Conservation (phyloP, 2,329 filamentous ascomycete genomes). For the Fusarium veterinarium region DNA sequence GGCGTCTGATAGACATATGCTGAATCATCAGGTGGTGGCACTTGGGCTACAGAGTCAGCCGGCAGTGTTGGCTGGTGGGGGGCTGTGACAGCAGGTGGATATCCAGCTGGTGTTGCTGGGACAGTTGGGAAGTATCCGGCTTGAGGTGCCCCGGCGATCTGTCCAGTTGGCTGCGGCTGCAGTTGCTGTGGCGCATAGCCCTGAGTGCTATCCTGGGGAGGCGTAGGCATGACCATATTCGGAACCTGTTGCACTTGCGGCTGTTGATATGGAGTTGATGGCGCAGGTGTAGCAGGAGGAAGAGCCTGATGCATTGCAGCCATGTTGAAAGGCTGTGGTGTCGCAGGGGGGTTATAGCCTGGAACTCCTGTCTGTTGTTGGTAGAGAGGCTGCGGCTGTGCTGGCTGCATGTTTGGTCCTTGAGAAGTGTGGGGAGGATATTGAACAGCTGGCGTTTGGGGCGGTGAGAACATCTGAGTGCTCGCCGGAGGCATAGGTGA, state of each 20-base stretch:
- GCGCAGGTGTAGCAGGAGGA: neutral
- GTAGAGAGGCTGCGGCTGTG: neutral
- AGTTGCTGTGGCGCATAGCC: neutral
- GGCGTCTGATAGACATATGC: neutral
- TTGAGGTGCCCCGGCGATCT: neutral
- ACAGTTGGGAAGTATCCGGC: conserved; percentile 4
- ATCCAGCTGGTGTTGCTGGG: neutral
- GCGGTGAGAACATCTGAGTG: neutral
- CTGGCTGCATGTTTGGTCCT: neutral
- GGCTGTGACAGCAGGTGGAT: neutral
- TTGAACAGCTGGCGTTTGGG: neutral
- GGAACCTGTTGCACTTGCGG: neutral
- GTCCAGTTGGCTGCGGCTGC: neutral
- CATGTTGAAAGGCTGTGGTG: conserved; percentile 26
- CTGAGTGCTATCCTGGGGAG: neutral
- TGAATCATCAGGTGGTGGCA: neutral
- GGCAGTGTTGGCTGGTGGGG: neutral
- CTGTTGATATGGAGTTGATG: neutral
- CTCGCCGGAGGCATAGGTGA: neutral
- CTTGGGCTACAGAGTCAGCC: neutral
- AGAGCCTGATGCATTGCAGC: conserved; percentile 23
- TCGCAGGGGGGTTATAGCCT: neutral
- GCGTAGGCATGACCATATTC: neutral
- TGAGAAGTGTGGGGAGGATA: neutral
- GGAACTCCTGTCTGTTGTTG: neutral